Percentiles rank a stretch among this genome's conserved stretches.
Evolutionary conservation across 2,329 filamentous ascomycete species (phyloP).

Genomic region (Fusarium bulbicola): DNA sequence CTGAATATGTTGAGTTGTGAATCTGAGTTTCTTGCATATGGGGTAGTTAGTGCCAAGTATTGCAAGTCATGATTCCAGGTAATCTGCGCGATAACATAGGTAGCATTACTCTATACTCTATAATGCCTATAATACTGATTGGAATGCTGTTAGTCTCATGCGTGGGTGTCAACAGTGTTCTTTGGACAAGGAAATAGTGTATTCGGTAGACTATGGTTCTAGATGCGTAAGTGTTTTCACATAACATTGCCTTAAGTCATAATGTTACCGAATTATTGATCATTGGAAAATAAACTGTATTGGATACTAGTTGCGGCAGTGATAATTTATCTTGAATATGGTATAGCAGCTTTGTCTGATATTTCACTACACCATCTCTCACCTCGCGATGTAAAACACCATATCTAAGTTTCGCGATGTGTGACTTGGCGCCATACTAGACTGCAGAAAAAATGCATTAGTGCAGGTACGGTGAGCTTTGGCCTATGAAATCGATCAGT

Average conservation of each 20-base stretch:
- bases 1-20: not conserved
- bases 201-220: too few species aligned
- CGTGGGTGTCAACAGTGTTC: too few species aligned
- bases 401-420: not conserved
- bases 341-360: not conserved
- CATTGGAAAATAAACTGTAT: not conserved
- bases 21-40: not conserved
- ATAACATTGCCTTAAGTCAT: not conserved
- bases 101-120: not conserved
- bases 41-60: not conserved
- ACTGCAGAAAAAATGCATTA: constrained; percentile 32
- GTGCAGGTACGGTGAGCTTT: constrained; percentile 35
- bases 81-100: not conserved
- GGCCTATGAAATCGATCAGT: constrained; percentile 23
- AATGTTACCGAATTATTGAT: too few species aligned
- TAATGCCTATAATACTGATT: not conserved
- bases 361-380: not conserved
- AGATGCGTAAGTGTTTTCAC: not conserved
- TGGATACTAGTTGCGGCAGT: not conserved
- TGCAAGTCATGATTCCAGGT: not conserved
- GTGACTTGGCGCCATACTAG: constrained; percentile 23
- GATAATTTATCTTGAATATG: not conserved
- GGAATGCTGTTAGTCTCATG: not conserved
- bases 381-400: not conserved
- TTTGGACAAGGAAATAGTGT: not conserved